Evolutionary conservation across 2,329 filamentous ascomycete species (phyloP).

Genomic region (Aspergillus tanneri): DNA sequence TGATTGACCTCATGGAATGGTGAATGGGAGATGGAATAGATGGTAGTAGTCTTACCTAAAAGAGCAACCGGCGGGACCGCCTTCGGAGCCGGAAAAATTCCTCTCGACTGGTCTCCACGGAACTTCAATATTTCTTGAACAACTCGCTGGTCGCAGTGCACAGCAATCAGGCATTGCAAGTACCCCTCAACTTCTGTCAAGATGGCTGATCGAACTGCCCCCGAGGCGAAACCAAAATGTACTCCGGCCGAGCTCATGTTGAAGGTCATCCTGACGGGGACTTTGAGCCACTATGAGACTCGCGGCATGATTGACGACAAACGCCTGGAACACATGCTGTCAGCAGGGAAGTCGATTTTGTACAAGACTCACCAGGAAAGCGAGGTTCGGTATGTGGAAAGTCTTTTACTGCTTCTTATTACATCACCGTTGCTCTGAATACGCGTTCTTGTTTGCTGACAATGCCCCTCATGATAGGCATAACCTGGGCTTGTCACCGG

Average conservation of each 20-base stretch:
- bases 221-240: constrained; percentile 38
- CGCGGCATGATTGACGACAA: constrained; percentile 60
- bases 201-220: constrained; percentile 34
- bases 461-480: constrained; percentile 41
- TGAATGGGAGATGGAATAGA: background rate
- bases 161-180: background rate
- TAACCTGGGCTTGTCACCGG: constrained; percentile 56
- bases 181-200: constrained; percentile 13
- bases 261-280: constrained; percentile 49
- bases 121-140: background rate
- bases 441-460: constrained; percentile 6
- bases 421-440: background rate
- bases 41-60: constrained; percentile 11
- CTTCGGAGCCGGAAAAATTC: constrained; percentile 25
- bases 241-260: constrained; percentile 50
- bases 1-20: background rate
- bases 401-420: background rate
- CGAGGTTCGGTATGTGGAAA: constrained; percentile 49
- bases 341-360: constrained; percentile 60
- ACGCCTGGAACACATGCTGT: constrained; percentile 57
- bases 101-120: constrained; percentile 14
- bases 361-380: constrained; percentile 58
- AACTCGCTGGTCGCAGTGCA: background rate
- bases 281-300: constrained; percentile 59
- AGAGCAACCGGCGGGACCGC: constrained; percentile 17